A percentile compares a stretch with the other conserved stretches of the same genome.
phyloP scores from a whole-genome alignment of 164 flowering plant genomes.

The Umbilicus rupestris region DNA sequence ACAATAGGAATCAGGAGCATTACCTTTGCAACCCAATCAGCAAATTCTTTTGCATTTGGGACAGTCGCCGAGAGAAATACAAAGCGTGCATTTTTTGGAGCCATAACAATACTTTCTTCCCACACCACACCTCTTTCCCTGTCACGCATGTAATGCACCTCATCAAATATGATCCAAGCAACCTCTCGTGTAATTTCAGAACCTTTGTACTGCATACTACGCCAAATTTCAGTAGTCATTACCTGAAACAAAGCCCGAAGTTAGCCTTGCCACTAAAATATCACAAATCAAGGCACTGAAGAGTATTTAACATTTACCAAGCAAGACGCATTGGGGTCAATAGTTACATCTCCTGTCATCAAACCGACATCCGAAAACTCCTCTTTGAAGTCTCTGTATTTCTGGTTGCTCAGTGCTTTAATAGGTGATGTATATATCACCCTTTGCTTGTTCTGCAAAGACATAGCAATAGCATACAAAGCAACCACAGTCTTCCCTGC shows the following conservation, averaged over 20 bases:
- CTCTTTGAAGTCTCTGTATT: conserved; percentile 87
- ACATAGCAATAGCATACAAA: conserved; percentile 89
- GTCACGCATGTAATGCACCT: conserved; percentile 99
- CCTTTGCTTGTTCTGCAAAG: conserved; percentile 73
- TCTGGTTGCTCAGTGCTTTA: conserved; percentile 95
- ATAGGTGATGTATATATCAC: conserved; percentile 98
- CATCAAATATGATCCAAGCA: conserved; percentile 96
- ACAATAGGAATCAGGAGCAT: not conserved
- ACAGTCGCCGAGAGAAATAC: conserved; percentile 98
- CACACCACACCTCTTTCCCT: conserved; percentile 98
- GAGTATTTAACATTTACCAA: conserved; percentile 37
- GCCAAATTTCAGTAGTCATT: conserved; percentile 99
- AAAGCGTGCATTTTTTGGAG: conserved; percentile 88
- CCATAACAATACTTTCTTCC: conserved; percentile 99
- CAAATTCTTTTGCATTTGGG: conserved; percentile 98
- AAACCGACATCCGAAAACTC: conserved; percentile 96
- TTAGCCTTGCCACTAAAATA: not conserved
- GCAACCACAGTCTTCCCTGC: conserved; percentile 99
- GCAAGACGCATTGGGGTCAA: conserved; percentile 96
- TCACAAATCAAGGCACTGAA: not conserved
- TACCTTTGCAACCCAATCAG: conserved; percentile 99
- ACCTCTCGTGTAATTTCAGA: conserved; percentile 88
- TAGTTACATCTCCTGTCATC: conserved; percentile 99
- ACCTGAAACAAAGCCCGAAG: conserved; percentile 39
- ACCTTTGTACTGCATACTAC: conserved; percentile 97